Conservation (phyloP, 2,329 filamentous ascomycete genomes). For the Sarocladium oryzae region DNA sequence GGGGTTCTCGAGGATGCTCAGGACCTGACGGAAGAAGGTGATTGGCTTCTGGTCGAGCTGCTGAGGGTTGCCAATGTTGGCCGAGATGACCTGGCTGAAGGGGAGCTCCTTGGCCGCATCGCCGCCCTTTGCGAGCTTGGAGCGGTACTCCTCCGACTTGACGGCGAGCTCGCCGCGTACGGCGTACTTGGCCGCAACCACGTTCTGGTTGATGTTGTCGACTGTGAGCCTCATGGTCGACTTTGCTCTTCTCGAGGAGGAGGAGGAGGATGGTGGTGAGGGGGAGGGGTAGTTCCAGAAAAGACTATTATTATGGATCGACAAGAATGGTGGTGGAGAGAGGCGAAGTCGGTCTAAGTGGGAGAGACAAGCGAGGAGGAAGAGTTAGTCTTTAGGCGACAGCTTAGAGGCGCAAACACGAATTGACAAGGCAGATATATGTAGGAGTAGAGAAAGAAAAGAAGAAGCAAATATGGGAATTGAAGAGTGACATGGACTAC, state of each 20-base stretch:
- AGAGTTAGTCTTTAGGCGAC: background rate
- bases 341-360: constrained; percentile 6
- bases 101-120: constrained; percentile 48
- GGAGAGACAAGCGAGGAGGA: constrained; percentile 9
- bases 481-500: constrained; percentile 4
- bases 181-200: constrained; percentile 86
- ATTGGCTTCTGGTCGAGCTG: constrained; percentile 99
- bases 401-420: background rate
- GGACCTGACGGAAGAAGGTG: constrained; percentile 96
- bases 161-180: constrained; percentile 93
- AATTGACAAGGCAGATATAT: background rate
- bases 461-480: background rate
- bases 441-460: too few species aligned
- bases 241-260: constrained; percentile 15
- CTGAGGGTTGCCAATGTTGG: constrained; percentile 98
- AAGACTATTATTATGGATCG: background rate
- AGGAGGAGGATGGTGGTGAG: constrained; percentile 12
- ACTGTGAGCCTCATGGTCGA: constrained; percentile 53
- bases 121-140: constrained; percentile 56
- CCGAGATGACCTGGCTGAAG: constrained; percentile 86
- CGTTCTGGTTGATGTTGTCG: constrained; percentile 87
- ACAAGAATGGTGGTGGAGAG: constrained; percentile 8
- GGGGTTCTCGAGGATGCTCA: constrained; percentile 89
- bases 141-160: constrained; percentile 85
- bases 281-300: constrained; percentile 4